Conservation (phyloP, 345 rosid genomes). For the Hibiscus mutabilis region DNA sequence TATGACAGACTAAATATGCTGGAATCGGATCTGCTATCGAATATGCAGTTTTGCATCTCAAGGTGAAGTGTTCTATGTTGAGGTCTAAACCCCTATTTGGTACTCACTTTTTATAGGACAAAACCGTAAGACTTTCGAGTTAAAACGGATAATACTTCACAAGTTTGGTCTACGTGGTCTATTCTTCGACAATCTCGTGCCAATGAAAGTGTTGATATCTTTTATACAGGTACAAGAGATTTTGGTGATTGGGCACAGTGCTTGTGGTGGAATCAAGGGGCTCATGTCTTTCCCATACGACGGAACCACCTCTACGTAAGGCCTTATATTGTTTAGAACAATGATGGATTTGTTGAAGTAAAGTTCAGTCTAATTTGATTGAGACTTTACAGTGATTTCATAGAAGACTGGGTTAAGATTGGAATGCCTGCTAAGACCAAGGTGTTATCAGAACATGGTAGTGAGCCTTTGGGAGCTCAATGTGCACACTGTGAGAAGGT, state of each 20-base stretch:
- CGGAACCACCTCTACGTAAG: constrained; percentile 67
- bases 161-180: no score
- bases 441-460: constrained; percentile 22
- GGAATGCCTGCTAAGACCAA: constrained; percentile 68
- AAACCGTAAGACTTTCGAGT: no score
- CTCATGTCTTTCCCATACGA: constrained; percentile 84
- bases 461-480: neutral
- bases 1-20: constrained; percentile 27
- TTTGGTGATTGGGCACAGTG: constrained; percentile 87
- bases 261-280: constrained; percentile 96
- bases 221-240: constrained; percentile 64
- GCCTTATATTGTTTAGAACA: neutral
- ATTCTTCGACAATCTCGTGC: neutral
- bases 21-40: constrained; percentile 84
- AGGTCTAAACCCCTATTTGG: neutral
- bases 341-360: neutral
- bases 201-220: neutral
- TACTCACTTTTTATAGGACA: neutral
- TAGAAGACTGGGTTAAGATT: constrained; percentile 91
- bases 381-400: constrained; percentile 63
- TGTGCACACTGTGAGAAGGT: constrained; percentile 21
- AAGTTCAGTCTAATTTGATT: neutral
- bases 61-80: constrained; percentile 37
- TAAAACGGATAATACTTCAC: no score
- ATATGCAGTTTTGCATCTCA: constrained; percentile 88